phyloP scores from a whole-genome alignment of 1,284 basidiomycete genomes.

The Boletus semigastroideus region DNA sequence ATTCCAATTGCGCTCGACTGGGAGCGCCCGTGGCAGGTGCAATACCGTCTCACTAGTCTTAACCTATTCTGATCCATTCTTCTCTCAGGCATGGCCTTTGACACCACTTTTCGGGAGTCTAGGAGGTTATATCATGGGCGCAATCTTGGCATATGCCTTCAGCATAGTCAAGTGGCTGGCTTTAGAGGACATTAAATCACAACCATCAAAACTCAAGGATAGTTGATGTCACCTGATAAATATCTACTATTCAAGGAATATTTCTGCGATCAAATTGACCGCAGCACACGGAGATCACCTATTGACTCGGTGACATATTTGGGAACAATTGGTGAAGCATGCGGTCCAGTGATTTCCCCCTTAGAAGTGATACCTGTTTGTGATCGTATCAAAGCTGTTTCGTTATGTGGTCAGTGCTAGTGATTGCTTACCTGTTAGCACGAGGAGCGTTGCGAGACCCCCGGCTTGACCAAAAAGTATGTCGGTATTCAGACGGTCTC shows the following conservation, averaged over 20 bases:
- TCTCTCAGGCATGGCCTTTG: slow-evolving; percentile 74
- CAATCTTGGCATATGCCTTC: slow-evolving; percentile 53
- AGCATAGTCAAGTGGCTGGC: slow-evolving; percentile 47
- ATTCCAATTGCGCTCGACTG: slow-evolving; percentile 89
- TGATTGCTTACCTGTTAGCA: slow-evolving; percentile 78
- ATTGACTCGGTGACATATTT: slow-evolving; percentile 79
- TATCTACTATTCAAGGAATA: slow-evolving; percentile 6
- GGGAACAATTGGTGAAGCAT: slow-evolving; percentile 70
- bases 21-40: slow-evolving; percentile 96
- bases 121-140: slow-evolving; percentile 65
- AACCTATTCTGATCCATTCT: background rate
- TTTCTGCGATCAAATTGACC: slow-evolving; percentile 22
- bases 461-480: slow-evolving; percentile 89
- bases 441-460: slow-evolving; percentile 84
- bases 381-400: slow-evolving; percentile 1
- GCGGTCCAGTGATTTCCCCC: slow-evolving; percentile 70
- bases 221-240: slow-evolving; percentile 8
- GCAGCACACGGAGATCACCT: slow-evolving; percentile 61
- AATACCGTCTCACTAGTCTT: slow-evolving; percentile 21
- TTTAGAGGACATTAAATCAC: slow-evolving; percentile 29
- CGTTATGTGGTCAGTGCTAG: slow-evolving; percentile 7
- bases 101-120: slow-evolving; percentile 70
- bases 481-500: slow-evolving; percentile 94
- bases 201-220: slow-evolving; percentile 19
- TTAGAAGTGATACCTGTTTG: slow-evolving; percentile 68